Percentiles rank a stretch among this genome's conserved stretches.
phyloP scores from a whole-genome alignment of 495 filamentous ascomycete species.

The Xylaria flabelliformis region DNA sequence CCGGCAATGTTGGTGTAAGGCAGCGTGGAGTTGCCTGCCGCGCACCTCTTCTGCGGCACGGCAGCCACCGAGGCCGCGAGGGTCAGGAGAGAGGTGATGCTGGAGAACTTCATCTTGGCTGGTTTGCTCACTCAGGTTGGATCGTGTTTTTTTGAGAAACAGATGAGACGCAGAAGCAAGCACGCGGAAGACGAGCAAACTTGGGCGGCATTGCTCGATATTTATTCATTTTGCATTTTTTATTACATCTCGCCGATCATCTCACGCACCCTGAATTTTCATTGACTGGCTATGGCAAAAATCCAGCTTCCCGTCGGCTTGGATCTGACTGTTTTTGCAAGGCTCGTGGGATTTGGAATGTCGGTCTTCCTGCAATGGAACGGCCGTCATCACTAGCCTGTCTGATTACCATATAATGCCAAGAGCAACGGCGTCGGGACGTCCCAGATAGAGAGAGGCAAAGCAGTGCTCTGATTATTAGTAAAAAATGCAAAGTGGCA shows the following conservation, averaged over 20 bases:
- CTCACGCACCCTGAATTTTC: not conserved
- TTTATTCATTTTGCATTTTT: constrained; percentile 3
- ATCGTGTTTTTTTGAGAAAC: not conserved
- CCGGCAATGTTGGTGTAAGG: constrained; percentile 29
- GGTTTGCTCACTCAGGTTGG: not conserved
- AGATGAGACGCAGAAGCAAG: constrained; percentile 9
- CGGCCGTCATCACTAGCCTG: not conserved
- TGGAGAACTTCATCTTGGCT: constrained; percentile 23
- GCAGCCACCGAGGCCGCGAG: constrained; percentile 16
- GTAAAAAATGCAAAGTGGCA: not conserved
- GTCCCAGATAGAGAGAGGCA: constrained; percentile 1
- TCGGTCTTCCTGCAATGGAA: not conserved
- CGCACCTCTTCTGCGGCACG: constrained; percentile 8
- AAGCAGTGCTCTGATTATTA: not conserved
- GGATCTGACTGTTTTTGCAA: constrained; percentile 18
- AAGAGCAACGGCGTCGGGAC: not conserved
- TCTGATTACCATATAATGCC: constrained; percentile 10
- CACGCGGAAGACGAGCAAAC: not conserved
- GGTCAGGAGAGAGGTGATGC: constrained; percentile 12
- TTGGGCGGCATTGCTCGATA: not conserved
- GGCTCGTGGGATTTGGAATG: constrained; percentile 18
- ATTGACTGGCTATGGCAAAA: not conserved
- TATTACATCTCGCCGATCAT: not conserved
- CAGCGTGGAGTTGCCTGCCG: constrained; percentile 13
- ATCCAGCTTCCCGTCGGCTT: not conserved